phyloP scores from a whole-genome alignment of 2,329 filamentous ascomycete genomes.

The Aureobasidium sp. region DNA sequence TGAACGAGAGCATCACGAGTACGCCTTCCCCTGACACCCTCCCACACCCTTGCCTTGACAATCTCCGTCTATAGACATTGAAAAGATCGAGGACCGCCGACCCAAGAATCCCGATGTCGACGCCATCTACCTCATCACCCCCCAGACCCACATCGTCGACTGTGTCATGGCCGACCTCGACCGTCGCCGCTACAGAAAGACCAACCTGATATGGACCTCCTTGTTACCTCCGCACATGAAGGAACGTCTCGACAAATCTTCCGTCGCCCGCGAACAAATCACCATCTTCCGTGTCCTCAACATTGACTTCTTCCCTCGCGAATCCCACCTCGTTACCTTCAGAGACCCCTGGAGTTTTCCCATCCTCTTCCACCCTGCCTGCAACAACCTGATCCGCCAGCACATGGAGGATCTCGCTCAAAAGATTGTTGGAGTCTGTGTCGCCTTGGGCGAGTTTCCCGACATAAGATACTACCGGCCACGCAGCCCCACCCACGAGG shows the following conservation, averaged over 20 bases:
- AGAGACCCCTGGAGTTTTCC: slow-evolving; percentile 95
- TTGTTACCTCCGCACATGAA: slow-evolving; percentile 64
- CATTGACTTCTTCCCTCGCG: slow-evolving; percentile 82
- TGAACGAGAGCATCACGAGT: slow-evolving; percentile 96
- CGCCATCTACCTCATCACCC: slow-evolving; percentile 85
- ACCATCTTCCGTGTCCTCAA: slow-evolving; percentile 76
- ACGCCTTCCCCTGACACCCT: slow-evolving; percentile 31
- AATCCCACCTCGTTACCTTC: slow-evolving; percentile 87
- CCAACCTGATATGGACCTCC: slow-evolving; percentile 79
- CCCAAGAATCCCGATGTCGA: slow-evolving; percentile 84
- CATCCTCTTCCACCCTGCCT: slow-evolving; percentile 80
- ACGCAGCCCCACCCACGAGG: slow-evolving; percentile 69
- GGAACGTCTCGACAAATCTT: slow-evolving; percentile 66
- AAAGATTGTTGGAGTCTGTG: slow-evolving; percentile 85
- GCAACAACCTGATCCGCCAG: slow-evolving; percentile 72
- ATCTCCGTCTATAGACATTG: slow-evolving; percentile 62
- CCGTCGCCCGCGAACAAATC: slow-evolving; percentile 64
- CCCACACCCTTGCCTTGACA: slow-evolving; percentile 25
- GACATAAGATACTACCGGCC: slow-evolving; percentile 88
- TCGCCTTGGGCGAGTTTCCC: slow-evolving; percentile 88
- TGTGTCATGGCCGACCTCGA: slow-evolving; percentile 92
- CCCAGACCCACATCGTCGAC: slow-evolving; percentile 81
- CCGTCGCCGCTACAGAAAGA: slow-evolving; percentile 68
- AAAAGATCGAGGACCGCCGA: slow-evolving; percentile 82
- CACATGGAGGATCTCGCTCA: slow-evolving; percentile 83